Base-by-base conservation (phyloP, 768 basidiomycete species). In the Mycena leptocephala region DNA sequence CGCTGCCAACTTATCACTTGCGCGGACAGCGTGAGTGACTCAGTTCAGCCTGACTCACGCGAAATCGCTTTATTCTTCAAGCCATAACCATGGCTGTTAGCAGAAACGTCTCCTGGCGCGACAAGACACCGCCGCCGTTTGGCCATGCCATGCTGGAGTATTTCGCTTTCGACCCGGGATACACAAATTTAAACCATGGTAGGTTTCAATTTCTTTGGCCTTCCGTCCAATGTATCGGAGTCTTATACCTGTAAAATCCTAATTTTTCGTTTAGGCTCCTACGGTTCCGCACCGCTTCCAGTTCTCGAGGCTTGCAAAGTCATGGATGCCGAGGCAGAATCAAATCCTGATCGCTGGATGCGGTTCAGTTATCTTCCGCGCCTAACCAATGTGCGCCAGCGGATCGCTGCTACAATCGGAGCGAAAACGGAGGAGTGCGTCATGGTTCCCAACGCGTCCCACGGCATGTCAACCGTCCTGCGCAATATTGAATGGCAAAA, bases 401-500 rank as follows among this genome's bases (percentile, higher is more conserved):
- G 86, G 35, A 80, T 93, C 5, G 90, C 92, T 0, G 79, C 88
- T 55, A 81, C 92, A 18, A 87, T 90, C n/a, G 91, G 90, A 11
- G 84, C 87, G 7, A 71, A 78, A 10, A 20, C 79, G 16, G 90
- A 92, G 14, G 87, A 90, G 32, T 85, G 88, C 20, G 91, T 92
- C 61, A 79, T 90, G 22, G 88, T 92, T 2, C 83, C 88, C 0
- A 94, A 93, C 79, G 87, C 92, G 0, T 90, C 91, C 0, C 87
- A 88, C 77, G 93, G 91, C 1, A 78, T 95, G 48, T 90, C 91
- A 72, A 94, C 91, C 11, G 85, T 95, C 48, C 80, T 94, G 59
- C 83, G 86, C 58, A 94, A 95, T 79, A 85, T 95, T 30, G 84
- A 87, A 56, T 94, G 92, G 93, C 82, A 88, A 33, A 80, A 87